Evolutionary conservation across 768 basidiomycete species (phyloP), one percentile per base, ranked within the genome.

Genomic region (Kockovaella imperatae): DNA sequence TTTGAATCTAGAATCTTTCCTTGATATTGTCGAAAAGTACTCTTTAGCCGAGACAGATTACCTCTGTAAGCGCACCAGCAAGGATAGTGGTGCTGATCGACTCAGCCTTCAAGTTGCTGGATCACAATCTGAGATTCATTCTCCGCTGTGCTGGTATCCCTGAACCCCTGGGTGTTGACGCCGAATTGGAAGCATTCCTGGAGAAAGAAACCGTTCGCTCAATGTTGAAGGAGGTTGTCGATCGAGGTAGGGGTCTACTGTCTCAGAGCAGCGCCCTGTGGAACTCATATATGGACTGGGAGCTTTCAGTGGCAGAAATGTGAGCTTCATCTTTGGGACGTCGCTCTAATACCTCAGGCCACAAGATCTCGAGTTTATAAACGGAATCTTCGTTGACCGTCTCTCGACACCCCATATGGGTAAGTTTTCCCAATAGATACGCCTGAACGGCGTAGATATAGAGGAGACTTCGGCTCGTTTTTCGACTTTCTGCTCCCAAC

Each of bases 381-480:
- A 64, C 29, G 40, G 43, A 4, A 23, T 61, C 13, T 67, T 55
- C 31, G 28, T 54, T 13, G 56, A 62, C 8, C 51, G 62, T 8
- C 18, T 69, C 35, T 30, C 36, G 5, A 45, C 39, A 1, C 61
- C 63, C 5, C 61, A 67, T 41, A 7, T 42, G 18, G 44, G 62
- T 60, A 29, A 50, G 60, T 55, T 10, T 24, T 20, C 34, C 18
- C 28, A 41, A 6, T 26, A 20, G 23, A 31, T 5, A 21, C 15
- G 14, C 5, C 18, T 7, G 6, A 29, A 4, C 13, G 29, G 49
- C 54, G 5, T 36, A 90, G 87, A 80, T 50, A 77, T 82, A 47
- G 86, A 87, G 32, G 79, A 84, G 13, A 91, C 89, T 0, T 82
- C 83, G 47, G 82, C 87, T 59, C 76, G 79, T 2, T 97, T 93